Evolutionary conservation across 345 rosid genomes (phyloP).

Genomic region (Erodium maritimum): DNA sequence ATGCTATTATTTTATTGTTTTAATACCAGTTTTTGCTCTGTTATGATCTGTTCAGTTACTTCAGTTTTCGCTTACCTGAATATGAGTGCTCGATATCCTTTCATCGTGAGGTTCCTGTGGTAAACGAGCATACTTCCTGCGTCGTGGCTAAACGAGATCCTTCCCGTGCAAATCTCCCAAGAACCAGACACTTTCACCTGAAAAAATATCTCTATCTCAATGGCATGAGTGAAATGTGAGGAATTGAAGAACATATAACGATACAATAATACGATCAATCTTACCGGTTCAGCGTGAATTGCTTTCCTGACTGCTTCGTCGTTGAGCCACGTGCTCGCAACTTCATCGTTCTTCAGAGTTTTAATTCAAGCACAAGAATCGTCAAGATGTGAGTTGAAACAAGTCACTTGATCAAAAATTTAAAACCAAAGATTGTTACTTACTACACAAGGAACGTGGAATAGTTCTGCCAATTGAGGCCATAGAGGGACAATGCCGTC

Average conservation of each 20-base stretch:
- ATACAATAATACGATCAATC: not conserved
- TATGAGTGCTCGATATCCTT: conserved; percentile 30
- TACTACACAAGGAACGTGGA: conserved; percentile 24
- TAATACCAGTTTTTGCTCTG: too few relatives aligned
- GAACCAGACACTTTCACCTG: conserved; percentile 13
- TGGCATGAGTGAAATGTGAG: not conserved
- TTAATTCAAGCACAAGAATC: not conserved
- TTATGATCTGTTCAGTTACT: too few relatives aligned
- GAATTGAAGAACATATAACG: not conserved
- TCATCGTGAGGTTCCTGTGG: conserved; percentile 18
- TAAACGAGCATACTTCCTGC: conserved; percentile 26
- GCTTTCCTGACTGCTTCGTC: conserved; percentile 35
- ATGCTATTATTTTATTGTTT: too few relatives aligned
- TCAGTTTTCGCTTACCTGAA: conserved; percentile 31
- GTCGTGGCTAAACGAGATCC: conserved; percentile 8
- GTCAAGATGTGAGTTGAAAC: too few relatives aligned
- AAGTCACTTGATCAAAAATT: too few relatives aligned
- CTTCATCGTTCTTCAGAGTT: conserved; percentile 32
- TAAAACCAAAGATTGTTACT: conserved; percentile 5
- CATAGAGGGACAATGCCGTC: conserved; percentile 24
- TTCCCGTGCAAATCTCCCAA: conserved; percentile 2
- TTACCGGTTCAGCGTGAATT: conserved; percentile 38
- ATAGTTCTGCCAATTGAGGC: conserved; percentile 12
- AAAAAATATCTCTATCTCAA: not conserved
- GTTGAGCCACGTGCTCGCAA: conserved; percentile 34